Conservation (phyloP, 805 yeast genomes). For the Nakazawaea molendinolei region DNA sequence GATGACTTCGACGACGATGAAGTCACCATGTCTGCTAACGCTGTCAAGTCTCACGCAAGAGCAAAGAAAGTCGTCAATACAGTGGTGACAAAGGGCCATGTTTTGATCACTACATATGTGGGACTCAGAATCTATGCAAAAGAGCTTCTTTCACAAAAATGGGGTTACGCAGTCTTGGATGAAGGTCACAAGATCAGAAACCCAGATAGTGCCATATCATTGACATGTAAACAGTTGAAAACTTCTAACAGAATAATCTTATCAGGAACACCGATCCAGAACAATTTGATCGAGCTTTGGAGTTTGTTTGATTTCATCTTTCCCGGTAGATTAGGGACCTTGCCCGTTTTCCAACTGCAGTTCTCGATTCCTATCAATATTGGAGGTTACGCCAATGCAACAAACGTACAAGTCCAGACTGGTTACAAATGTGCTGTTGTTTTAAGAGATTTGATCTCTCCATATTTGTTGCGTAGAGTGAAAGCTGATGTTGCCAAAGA, state of each 20-base stretch:
- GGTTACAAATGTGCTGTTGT: constrained; percentile 95
- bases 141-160: constrained; percentile 53
- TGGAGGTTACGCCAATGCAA: constrained; percentile 98
- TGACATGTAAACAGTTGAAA: constrained; percentile 76
- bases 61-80: constrained; percentile 43
- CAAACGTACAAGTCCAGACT: constrained; percentile 91
- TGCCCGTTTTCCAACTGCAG: constrained; percentile 91
- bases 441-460: constrained; percentile 79
- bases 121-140: constrained; percentile 69
- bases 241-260: constrained; percentile 83
- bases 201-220: constrained; percentile 84
- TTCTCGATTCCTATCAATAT: constrained; percentile 88
- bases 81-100: constrained; percentile 67
- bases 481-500: constrained; percentile 95
- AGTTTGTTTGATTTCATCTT: constrained; percentile 90
- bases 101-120: constrained; percentile 85
- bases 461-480: constrained; percentile 79
- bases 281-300: constrained; percentile 89
- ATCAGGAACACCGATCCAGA: constrained; percentile 96
- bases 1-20: constrained; percentile 38
- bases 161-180: constrained; percentile 91
- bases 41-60: constrained; percentile 22
- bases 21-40: constrained; percentile 20
- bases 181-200: constrained; percentile 97
- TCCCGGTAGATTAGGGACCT: constrained; percentile 91